Evolutionary conservation across 257 asterid species (phyloP).

Genomic region (Cruciata laevipes): DNA sequence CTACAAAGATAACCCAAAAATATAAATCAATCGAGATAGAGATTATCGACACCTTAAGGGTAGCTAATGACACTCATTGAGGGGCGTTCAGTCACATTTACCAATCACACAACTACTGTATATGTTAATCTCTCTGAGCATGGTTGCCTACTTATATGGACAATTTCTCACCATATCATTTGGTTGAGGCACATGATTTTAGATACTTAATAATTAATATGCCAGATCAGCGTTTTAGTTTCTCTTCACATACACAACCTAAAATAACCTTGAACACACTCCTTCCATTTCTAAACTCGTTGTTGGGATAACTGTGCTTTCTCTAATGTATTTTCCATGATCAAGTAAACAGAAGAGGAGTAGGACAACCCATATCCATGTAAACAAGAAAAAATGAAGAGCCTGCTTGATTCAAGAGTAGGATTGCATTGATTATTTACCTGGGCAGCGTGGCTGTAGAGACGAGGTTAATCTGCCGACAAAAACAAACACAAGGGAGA

Average conservation of each 20-base stretch:
- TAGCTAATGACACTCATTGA: background rate
- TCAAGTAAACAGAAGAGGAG: background rate
- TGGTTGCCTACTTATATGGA: no score
- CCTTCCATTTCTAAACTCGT: no score
- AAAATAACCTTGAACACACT: background rate
- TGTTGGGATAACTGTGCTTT: no score
- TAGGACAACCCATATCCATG: background rate
- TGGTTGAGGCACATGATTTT: no score
- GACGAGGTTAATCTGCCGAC: slow-evolving; percentile 57
- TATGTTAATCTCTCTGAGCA: no score
- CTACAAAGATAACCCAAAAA: background rate
- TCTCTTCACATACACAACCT: background rate
- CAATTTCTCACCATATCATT: no score
- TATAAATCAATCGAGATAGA: background rate
- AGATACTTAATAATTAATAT: no score
- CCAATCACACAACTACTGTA: background rate
- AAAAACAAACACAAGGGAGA: slow-evolving; percentile 12
- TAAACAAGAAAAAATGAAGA: background rate
- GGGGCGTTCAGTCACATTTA: background rate
- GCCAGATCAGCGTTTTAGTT: no score
- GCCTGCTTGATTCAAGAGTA: background rate
- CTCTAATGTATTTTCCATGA: background rate
- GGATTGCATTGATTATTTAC: slow-evolving; percentile 30
- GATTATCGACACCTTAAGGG: background rate
- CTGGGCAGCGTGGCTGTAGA: slow-evolving; percentile 96